A percentile compares a stretch with the other conserved stretches of the same genome.
Conservation (phyloP, 2,329 filamentous ascomycete species). For the Phialophora macrospora region DNA sequence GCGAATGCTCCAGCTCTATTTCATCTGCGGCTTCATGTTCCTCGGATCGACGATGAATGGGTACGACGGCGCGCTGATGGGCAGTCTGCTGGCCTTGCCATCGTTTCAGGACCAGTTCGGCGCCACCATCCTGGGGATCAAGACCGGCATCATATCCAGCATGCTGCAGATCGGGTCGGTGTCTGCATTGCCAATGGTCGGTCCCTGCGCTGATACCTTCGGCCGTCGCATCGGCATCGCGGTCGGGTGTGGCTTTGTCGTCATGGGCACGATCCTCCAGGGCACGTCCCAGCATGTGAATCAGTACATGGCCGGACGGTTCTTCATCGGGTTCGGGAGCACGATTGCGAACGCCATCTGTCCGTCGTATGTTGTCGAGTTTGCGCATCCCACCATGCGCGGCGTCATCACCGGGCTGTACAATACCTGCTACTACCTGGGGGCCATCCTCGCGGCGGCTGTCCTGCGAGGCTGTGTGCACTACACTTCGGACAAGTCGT, state of each 20-base stretch:
- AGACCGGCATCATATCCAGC: conserved; percentile 8
- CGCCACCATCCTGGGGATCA: conserved; percentile 5
- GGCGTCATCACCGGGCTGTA: conserved; percentile 39
- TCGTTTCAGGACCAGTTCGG: conserved; percentile 7
- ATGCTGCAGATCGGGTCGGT: conserved; percentile 4
- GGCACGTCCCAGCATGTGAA: conserved; percentile 39
- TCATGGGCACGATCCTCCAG: conserved; percentile 42
- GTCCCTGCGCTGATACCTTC: not conserved
- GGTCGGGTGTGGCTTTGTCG: conserved; percentile 51
- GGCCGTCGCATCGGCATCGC: conserved; percentile 43
- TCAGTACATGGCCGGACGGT: conserved; percentile 43
- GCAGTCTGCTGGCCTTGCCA: conserved; percentile 3
- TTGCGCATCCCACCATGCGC: conserved; percentile 43
- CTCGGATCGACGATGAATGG: conserved; percentile 13
- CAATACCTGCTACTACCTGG: conserved; percentile 44
- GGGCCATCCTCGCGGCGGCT: conserved; percentile 4
- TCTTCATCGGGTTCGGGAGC: conserved; percentile 43
- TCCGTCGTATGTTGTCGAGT: conserved; percentile 46
- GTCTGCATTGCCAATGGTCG: not conserved
- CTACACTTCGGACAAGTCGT: conserved; percentile 7
- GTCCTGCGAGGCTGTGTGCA: conserved; percentile 6
- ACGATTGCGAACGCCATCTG: conserved; percentile 38
- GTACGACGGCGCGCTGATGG: conserved; percentile 13
- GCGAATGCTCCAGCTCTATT: conserved; percentile 7
- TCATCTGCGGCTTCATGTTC: conserved; percentile 16